Percentiles rank a stretch among this genome's conserved stretches.
Evolutionary conservation across 1,284 basidiomycete genomes (phyloP).

Genomic region (Moesziomyces antarcticus): DNA sequence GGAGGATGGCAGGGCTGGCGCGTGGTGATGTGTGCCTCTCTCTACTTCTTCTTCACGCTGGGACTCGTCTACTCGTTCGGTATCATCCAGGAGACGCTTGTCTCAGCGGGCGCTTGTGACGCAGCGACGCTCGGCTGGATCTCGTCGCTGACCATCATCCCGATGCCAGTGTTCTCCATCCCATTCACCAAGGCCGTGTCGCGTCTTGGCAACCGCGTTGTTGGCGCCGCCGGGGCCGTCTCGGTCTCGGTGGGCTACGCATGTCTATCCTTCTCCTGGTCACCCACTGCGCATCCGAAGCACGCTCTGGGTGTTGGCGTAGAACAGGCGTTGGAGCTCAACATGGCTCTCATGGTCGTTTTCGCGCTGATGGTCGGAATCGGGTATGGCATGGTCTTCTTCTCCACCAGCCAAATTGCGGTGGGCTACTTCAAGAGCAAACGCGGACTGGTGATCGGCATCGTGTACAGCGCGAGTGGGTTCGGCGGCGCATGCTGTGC

Average conservation of each 20-base stretch:
- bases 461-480: constrained; percentile 66
- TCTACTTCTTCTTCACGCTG: constrained; percentile 53
- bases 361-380: constrained; percentile 35
- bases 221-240: constrained; percentile 50
- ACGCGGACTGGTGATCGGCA: constrained; percentile 64
- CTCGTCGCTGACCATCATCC: constrained; percentile 57
- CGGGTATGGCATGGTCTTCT: constrained; percentile 48
- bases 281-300: constrained; percentile 17
- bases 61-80: constrained; percentile 67
- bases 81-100: constrained; percentile 63
- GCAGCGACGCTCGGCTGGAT: constrained; percentile 66
- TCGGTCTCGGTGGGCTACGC: constrained; percentile 57
- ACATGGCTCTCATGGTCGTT: constrained; percentile 21
- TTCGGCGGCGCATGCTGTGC: constrained; percentile 66
- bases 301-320: constrained; percentile 11
- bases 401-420: constrained; percentile 43
- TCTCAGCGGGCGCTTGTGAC: constrained; percentile 57
- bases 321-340: constrained; percentile 13
- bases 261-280: constrained; percentile 55
- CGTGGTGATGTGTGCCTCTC: constrained; percentile 30
- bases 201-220: constrained; percentile 53
- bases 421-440: constrained; percentile 63
- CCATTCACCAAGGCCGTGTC: constrained; percentile 60
- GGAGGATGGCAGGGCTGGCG: constrained; percentile 30
- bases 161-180: constrained; percentile 61